phyloP scores from a whole-genome alignment of 345 rosid species.

The Hibiscus tridactylites region DNA sequence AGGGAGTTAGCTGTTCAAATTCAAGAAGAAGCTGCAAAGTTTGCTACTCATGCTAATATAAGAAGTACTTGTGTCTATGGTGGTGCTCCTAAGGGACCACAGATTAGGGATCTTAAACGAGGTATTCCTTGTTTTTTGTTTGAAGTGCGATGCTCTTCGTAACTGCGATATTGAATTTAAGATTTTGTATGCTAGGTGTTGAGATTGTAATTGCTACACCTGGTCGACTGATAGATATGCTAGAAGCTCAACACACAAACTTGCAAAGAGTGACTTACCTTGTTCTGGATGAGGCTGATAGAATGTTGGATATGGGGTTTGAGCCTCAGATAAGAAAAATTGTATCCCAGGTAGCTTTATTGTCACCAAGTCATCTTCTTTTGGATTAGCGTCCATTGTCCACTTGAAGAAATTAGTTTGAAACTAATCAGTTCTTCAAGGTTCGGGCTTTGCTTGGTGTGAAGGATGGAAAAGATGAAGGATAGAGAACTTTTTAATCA shows the following conservation, averaged over 20 bases:
- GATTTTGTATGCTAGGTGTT: conserved; percentile 52
- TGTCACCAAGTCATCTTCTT: not conserved
- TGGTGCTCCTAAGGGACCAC: conserved; percentile 98
- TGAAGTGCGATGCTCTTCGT: not conserved
- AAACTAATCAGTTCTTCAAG: not conserved
- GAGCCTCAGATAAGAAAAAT: conserved; percentile 97
- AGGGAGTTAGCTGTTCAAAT: conserved; percentile 97
- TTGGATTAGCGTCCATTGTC: not conserved
- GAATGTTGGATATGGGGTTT: conserved; percentile 99
- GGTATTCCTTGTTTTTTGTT: conserved; percentile 33
- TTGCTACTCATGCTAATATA: conserved; percentile 51
- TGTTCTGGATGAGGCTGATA: conserved; percentile 93
- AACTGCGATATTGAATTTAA: not conserved
- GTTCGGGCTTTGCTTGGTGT: not conserved
- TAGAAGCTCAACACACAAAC: conserved; percentile 79
- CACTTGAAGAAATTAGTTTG: not conserved
- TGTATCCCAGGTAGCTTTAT: conserved; percentile 52
- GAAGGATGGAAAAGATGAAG: too few relatives aligned
- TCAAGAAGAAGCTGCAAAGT: conserved; percentile 78
- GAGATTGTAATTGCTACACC: conserved; percentile 97
- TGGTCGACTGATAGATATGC: conserved; percentile 90
- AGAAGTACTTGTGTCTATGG: conserved; percentile 92
- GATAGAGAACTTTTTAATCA: too few relatives aligned
- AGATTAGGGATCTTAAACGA: conserved; percentile 85
- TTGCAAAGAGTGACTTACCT: conserved; percentile 87